These are phyloP conservation scores for Talaromyces sp. DNA, from an alignment of 2,329 filamentous ascomycete genomes.

Conservation along the genomic window DNA sequence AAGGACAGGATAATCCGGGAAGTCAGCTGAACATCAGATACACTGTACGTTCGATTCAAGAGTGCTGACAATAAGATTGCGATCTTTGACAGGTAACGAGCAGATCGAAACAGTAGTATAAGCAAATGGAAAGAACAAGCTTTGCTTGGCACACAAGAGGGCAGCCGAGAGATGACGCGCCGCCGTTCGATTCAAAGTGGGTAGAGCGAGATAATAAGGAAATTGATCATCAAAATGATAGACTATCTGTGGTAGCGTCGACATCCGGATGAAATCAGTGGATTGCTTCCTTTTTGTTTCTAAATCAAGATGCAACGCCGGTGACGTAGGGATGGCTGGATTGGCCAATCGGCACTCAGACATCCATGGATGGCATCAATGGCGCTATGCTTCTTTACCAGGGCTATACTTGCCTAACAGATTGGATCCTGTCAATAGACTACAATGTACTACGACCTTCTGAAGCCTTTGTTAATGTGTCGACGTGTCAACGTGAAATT, in stretches of 20 bases:
- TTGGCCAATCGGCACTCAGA: neutral
- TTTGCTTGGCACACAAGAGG: neutral
- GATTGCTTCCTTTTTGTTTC: neutral
- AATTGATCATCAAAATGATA: neutral
- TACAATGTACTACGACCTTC: neutral
- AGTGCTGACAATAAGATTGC: neutral
- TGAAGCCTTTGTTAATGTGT: neutral
- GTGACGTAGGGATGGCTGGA: constrained; percentile 4
- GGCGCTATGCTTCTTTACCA: no score
- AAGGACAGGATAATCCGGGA: neutral
- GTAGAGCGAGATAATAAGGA: neutral
- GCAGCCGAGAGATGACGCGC: neutral
- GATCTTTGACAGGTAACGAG: neutral
- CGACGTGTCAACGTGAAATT: neutral
- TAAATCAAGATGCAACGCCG: neutral
- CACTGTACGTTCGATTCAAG: neutral
- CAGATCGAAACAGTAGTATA: neutral
- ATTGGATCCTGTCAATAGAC: neutral
- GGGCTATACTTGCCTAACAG: no score
- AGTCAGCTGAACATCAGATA: neutral
- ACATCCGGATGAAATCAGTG: neutral
- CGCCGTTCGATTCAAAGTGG: neutral
- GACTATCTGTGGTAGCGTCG: neutral
- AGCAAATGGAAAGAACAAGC: neutral
- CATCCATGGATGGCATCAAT: no score